phyloP scores from a whole-genome alignment of 2,329 filamentous ascomycete genomes.

The Fusarium guadeloupense region DNA sequence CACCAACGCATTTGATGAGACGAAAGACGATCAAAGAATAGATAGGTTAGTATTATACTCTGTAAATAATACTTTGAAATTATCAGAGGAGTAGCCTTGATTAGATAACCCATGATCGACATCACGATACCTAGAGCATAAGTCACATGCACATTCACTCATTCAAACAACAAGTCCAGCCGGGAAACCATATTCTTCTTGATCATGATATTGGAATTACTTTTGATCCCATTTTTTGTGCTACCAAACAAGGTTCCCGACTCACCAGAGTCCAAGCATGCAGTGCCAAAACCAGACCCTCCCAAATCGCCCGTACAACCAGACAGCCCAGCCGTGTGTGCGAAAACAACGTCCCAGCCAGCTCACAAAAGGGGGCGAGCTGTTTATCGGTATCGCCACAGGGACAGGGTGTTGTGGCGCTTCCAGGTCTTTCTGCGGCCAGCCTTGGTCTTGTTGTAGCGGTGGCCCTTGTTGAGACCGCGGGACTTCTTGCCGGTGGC shows the following conservation, averaged over 20 bases:
- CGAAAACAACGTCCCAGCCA: conserved; percentile 18
- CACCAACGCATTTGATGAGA: no score
- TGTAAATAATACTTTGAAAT: no score
- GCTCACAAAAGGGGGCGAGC: conserved; percentile 20
- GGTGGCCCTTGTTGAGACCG: conserved; percentile 98
- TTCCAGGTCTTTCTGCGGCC: conserved; percentile 99
- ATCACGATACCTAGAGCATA: not conserved
- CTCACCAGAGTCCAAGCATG: conserved; percentile 47
- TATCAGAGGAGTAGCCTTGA: no score
- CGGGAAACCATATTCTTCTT: conserved; percentile 42
- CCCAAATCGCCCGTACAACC: conserved; percentile 35
- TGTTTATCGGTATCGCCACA: conserved; percentile 94
- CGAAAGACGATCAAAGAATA: no score
- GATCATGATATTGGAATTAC: conserved; percentile 43
- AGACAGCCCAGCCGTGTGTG: conserved; percentile 20
- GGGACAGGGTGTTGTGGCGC: conserved; percentile 98
- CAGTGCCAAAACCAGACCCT: conserved; percentile 46
- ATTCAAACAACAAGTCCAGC: conserved; percentile 1
- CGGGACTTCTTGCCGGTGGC: conserved; percentile 99
- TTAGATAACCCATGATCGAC: no score
- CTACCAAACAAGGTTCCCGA: conserved; percentile 46
- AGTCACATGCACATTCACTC: conserved; percentile 5
- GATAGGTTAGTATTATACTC: not conserved
- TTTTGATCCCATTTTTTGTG: conserved; percentile 47
- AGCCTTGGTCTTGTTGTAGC: conserved; percentile 97